phyloP scores from a whole-genome alignment of 129 eudicot genomes.

The Solidago caesia region DNA sequence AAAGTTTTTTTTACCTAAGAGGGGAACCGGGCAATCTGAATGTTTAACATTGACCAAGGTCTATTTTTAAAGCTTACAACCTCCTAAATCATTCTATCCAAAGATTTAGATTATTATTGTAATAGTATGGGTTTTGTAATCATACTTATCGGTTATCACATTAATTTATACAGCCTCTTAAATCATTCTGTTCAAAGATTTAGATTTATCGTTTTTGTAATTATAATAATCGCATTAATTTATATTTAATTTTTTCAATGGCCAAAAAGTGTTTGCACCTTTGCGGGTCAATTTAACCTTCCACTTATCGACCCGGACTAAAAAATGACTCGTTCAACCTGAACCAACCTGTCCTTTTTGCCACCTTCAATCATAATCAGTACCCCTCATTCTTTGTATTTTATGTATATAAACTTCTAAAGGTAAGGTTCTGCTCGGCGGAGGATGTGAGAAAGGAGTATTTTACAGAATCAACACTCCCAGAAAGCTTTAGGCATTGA shows the following conservation, averaged over 20 bases:
- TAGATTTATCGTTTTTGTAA: not conserved
- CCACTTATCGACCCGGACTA: not conserved
- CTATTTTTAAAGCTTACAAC: not conserved
- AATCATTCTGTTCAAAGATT: not conserved
- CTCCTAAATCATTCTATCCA: no score
- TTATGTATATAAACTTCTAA: slow-evolving; percentile 1
- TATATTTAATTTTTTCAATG: not conserved
- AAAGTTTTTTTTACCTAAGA: not conserved
- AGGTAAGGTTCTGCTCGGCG: slow-evolving; percentile 89
- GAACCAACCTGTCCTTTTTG: not conserved
- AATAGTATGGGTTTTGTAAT: no score
- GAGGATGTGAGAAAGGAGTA: slow-evolving; percentile 68
- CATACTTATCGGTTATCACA: no score
- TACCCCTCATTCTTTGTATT: not conserved
- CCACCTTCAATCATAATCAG: not conserved
- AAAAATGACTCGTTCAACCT: not conserved
- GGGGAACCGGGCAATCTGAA: not conserved
- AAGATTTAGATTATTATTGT: no score
- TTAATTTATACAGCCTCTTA: not conserved
- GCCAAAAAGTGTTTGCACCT: not conserved
- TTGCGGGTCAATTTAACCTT: not conserved
- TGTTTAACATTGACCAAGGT: not conserved
- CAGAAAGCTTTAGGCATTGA: slow-evolving; percentile 54
- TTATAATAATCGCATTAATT: not conserved
- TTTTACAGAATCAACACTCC: slow-evolving; percentile 67